Percentiles rank a stretch among this genome's conserved stretches.
Conservation (phyloP, 345 rosid species). For the Salix suchowensis region DNA sequence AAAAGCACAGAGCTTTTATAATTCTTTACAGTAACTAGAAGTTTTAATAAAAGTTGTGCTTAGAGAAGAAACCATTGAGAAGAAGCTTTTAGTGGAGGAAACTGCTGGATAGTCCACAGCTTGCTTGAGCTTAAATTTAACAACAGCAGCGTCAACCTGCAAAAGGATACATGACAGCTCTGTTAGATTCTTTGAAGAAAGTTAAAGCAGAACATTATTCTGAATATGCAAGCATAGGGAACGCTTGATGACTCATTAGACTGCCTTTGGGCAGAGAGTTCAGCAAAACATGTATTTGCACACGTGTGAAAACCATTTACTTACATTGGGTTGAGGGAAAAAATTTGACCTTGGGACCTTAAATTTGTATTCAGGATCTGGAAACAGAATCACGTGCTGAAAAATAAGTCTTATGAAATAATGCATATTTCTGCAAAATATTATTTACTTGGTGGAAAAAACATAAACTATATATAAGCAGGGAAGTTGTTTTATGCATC, state of each 20-base stretch:
- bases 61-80: constrained; percentile 56
- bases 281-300: background rate
- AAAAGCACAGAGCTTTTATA: background rate
- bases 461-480: background rate
- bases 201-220: background rate
- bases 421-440: background rate
- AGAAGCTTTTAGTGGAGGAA: constrained; percentile 69
- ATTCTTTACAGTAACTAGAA: background rate
- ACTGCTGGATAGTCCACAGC: constrained; percentile 73
- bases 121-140: constrained; percentile 71
- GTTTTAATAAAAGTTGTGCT: background rate
- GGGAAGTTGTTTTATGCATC: background rate
- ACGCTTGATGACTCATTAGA: background rate
- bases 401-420: background rate
- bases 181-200: background rate
- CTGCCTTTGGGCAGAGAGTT: background rate
- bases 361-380: constrained; percentile 81
- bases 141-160: constrained; percentile 96
- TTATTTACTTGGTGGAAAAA: background rate
- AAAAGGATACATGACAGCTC: constrained; percentile 9
- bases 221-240: background rate
- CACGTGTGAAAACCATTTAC: constrained; percentile 11
- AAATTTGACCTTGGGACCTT: constrained; percentile 75
- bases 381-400: constrained; percentile 15
- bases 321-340: constrained; percentile 90